phyloP scores from a whole-genome alignment of 2,329 filamentous ascomycete species.

The Didymella exigua region DNA sequence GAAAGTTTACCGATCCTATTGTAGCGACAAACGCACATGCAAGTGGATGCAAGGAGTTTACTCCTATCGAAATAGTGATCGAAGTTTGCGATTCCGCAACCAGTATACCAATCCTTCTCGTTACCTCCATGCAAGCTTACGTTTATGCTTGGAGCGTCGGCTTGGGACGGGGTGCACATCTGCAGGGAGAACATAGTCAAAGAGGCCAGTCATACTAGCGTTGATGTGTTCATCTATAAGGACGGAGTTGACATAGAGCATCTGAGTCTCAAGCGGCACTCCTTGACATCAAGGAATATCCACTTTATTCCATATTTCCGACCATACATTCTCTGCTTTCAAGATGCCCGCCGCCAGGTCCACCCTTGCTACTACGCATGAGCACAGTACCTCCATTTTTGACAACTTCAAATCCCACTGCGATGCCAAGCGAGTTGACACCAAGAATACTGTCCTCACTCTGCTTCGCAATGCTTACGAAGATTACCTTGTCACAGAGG shows the following conservation, averaged over 20 bases:
- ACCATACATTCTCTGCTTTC: neutral
- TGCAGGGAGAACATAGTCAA: neutral
- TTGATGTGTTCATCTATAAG: neutral
- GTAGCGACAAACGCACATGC: neutral
- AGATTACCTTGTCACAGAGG: slow-evolving; percentile 35
- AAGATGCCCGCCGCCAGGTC: slow-evolving; percentile 8
- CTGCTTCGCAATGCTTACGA: slow-evolving; percentile 29
- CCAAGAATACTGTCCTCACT: slow-evolving; percentile 23
- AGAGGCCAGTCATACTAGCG: neutral
- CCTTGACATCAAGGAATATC: neutral
- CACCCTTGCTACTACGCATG: slow-evolving; percentile 8
- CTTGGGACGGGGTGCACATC: neutral
- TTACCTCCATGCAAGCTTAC: neutral
- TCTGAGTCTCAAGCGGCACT: neutral
- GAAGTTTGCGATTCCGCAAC: neutral
- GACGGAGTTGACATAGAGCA: neutral
- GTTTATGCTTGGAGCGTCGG: neutral
- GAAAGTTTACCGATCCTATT: neutral
- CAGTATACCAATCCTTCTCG: neutral
- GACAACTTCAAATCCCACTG: slow-evolving; percentile 27
- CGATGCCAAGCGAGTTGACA: slow-evolving; percentile 28
- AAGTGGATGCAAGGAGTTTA: neutral
- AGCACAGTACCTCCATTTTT: slow-evolving; percentile 4
- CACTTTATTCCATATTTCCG: neutral
- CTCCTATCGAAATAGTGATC: neutral